Evolutionary conservation across 2,329 filamentous ascomycete species (phyloP), one percentile per base, ranked within the genome.

Genomic region (Colletotrichum destructivum): DNA sequence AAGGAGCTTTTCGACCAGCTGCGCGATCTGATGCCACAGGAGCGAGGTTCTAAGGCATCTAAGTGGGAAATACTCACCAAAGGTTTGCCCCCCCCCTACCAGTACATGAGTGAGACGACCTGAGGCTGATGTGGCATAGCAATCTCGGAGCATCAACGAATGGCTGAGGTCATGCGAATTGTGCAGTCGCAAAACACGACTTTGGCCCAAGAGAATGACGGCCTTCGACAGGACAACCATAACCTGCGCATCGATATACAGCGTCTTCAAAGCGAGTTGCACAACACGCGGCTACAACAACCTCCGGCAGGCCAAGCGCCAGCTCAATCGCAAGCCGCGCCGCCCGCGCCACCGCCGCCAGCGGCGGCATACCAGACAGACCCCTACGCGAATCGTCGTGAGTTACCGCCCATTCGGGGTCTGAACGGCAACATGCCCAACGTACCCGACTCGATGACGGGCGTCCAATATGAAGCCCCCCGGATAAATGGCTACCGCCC

Each of bases 31-130:
- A 91, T 96, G 83, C 93, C 93, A 1, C 92, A 94, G 75, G 93
- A 94, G 76, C 90, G 94, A 18, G 94, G 94, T 1, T 92, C 92
- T 31, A 97, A 96, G 80, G 94, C 94, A 0, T 95, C 93, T 75
- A 97, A 97, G 77, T 97, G 94, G 94, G 94, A 97, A 77, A 95
- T 96, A 60, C 80, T 97, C 18, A 95, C 93, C 3, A 96, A 96
- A 86, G 93, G 94, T 95, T 84, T 73, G 87, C 79, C 5, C 2
- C 6, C 44, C n/a, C 40, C 12, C 5, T 31, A 21, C 9, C n/a
- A 21, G 15, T 18, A 12, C 2, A 38, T 38, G 2, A 21, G 7
- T 21, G n/a, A 21, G 4, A 18, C 5, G 12, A 54, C 18, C 42
- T 5, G 15, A 38, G 13, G 18, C 55, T 77, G 42, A 44, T 75